These are phyloP conservation scores for Cymbopogon citratus DNA, from an alignment of 176 grass and related monocot genomes.

Conservation along the genomic window DNA sequence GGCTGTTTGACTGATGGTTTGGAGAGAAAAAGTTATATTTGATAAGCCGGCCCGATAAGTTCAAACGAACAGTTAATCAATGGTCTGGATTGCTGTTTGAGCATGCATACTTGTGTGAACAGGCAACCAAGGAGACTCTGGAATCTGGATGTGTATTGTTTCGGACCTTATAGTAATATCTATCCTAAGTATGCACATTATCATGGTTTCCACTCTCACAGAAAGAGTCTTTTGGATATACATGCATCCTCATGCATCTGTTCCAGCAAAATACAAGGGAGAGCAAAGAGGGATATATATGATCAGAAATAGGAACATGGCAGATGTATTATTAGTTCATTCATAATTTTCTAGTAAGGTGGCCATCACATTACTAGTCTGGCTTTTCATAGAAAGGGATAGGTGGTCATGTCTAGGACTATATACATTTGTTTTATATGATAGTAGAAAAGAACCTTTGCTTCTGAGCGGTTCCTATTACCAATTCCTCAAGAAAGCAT, in stretches of 20 bases:
- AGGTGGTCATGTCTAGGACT: neutral
- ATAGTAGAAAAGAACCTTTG: slow-evolving; percentile 21
- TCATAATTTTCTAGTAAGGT: neutral
- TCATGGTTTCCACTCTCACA: neutral
- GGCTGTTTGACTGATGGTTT: too few species aligned
- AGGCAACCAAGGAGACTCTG: neutral
- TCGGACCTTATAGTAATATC: neutral
- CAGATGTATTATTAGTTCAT: slow-evolving; percentile 35
- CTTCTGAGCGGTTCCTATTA: neutral
- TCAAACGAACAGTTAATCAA: too few species aligned
- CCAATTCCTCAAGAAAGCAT: slow-evolving; percentile 12
- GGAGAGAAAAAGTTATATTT: too few species aligned
- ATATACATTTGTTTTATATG: neutral
- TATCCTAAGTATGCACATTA: neutral
- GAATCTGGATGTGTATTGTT: neutral
- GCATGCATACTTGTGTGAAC: too few species aligned
- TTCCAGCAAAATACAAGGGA: slow-evolving; percentile 16
- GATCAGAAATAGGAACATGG: slow-evolving; percentile 15
- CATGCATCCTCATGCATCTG: slow-evolving; percentile 10
- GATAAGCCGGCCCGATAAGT: too few species aligned
- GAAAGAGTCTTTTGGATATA: neutral
- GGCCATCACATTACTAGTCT: slow-evolving; percentile 39
- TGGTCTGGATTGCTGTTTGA: neutral
- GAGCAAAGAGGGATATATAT: slow-evolving; percentile 16
- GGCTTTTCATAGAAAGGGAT: slow-evolving; percentile 51